Evolutionary conservation across 768 basidiomycete genomes (phyloP), one percentile per base, ranked within the genome.

Genomic region (Pleurotus sapidus): DNA sequence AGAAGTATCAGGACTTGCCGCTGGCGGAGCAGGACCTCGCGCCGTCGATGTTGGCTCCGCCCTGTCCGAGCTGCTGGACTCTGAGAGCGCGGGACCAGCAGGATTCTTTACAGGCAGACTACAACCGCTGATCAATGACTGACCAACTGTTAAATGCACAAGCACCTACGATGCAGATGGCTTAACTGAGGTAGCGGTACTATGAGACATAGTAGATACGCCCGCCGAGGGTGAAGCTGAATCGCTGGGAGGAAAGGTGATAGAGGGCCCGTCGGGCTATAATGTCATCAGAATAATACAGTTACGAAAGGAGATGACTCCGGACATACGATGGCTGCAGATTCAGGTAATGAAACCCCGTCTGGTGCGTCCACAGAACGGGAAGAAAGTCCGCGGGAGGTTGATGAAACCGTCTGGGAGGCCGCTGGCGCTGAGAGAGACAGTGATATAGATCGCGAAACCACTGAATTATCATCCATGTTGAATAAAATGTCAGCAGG

Each of bases 381-480:
- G 12, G 51, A 54, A 25, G 51, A 43, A n/a, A 54, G 39, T 42
- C 39, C 14, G 20, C 17, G 51, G 4, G 51, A 4, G 20, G 51
- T 39, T 27, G 51, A 39, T n/a, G 37, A 54, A n/a, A 20, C 38
- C 24, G 51, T 54, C 17, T 42, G 20, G 23, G 30, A 34, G 30
- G 23, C 20, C 18, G 15, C 51, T 17, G 51, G 39, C 6, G 51
- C 39, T 40, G 51, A 39, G 17, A 54, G 51, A 54, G 51, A 54
- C 51, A 54, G 39, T 42, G 51, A 54, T 54, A 54, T 23, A 42
- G 51, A 54, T 18, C 51, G 39, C 17, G 51, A 42, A 23, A 54
- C 18, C 15, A 54, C 51, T 54, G 51, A 11, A 54, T 18, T 3
- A 39, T 54, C 27, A 30, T 24, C 49, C 49, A 50, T 50, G 12